Evolutionary conservation across 2,329 filamentous ascomycete species (phyloP).

Genomic region (Epichloe gansuensis): DNA sequence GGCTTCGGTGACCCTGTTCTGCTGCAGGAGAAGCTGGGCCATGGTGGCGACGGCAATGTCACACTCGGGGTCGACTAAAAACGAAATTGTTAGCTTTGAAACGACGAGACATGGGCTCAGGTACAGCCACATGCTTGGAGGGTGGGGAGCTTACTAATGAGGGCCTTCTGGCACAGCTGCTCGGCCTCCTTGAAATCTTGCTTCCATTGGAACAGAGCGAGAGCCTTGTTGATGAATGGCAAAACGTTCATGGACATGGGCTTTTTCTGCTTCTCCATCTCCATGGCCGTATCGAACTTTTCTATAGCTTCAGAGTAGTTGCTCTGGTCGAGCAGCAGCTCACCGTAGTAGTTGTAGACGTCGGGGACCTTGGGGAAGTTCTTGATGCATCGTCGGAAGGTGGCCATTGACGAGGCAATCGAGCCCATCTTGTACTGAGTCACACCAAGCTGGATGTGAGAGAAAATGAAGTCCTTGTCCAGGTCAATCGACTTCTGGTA

Average conservation of each 20-base stretch:
- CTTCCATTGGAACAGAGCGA: constrained; percentile 97
- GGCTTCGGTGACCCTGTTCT: constrained; percentile 91
- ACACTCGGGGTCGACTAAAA: constrained; percentile 85
- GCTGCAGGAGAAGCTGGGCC: constrained; percentile 92
- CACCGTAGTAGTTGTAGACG: constrained; percentile 99
- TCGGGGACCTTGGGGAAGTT: constrained; percentile 95
- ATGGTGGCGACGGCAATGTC: constrained; percentile 98
- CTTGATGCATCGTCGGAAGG: constrained; percentile 94
- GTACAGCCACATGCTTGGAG: background rate
- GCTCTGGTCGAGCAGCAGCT: constrained; percentile 89
- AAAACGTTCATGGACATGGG: constrained; percentile 95
- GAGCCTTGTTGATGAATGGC: constrained; percentile 94
- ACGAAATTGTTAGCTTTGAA: background rate
- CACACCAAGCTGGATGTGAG: constrained; percentile 96
- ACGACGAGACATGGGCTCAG: background rate
- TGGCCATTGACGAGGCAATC: constrained; percentile 94
- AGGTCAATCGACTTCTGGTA: constrained; percentile 99
- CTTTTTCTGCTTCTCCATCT: constrained; percentile 93
- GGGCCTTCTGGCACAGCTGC: constrained; percentile 89
- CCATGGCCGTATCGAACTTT: constrained; percentile 96
- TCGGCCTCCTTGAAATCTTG: constrained; percentile 91
- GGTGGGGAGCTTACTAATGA: constrained; percentile 63
- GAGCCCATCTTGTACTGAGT: constrained; percentile 99
- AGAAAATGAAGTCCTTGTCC: constrained; percentile 94
- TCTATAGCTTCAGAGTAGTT: constrained; percentile 92